A percentile compares a stretch with the other conserved stretches of the same genome.
Conservation (phyloP, 1,284 basidiomycete genomes). For the Uromyces viciae-fabae region DNA sequence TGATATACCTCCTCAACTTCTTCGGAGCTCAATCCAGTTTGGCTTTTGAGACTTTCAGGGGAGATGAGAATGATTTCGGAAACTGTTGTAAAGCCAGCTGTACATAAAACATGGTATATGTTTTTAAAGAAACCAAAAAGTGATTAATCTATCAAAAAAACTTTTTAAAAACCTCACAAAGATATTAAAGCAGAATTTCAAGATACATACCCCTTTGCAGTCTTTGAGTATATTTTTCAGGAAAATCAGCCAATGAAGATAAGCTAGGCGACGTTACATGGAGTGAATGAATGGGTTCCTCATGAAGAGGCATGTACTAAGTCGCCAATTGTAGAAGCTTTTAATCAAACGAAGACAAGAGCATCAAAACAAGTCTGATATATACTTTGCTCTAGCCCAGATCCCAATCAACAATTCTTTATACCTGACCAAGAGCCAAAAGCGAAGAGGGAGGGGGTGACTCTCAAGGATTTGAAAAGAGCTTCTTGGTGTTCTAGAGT, state of each 20-base stretch:
- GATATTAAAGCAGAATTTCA: background rate
- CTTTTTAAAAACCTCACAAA: background rate
- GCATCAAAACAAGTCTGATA: too few species aligned
- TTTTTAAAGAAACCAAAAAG: background rate
- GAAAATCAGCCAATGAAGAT: background rate
- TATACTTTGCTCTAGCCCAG: too few species aligned
- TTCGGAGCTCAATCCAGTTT: constrained; percentile 49
- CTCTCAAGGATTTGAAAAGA: too few species aligned
- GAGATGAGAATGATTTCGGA: constrained; percentile 55
- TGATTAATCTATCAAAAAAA: background rate
- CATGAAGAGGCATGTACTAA: constrained; percentile 37
- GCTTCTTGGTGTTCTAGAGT: too few species aligned
- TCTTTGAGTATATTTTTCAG: background rate
- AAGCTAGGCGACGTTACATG: constrained; percentile 26
- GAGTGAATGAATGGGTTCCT: constrained; percentile 38
- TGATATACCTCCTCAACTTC: constrained; percentile 39
- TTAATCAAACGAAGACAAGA: too few species aligned
- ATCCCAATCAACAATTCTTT: too few species aligned
- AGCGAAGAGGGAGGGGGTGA: too few species aligned
- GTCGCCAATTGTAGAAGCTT: too few species aligned
- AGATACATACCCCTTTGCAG: constrained; percentile 31
- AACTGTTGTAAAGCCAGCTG: constrained; percentile 52
- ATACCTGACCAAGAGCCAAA: too few species aligned
- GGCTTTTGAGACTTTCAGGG: constrained; percentile 51
- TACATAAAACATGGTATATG: background rate